phyloP scores from a whole-genome alignment of 176 grass and related monocot species.

The Pharus latifolius region DNA sequence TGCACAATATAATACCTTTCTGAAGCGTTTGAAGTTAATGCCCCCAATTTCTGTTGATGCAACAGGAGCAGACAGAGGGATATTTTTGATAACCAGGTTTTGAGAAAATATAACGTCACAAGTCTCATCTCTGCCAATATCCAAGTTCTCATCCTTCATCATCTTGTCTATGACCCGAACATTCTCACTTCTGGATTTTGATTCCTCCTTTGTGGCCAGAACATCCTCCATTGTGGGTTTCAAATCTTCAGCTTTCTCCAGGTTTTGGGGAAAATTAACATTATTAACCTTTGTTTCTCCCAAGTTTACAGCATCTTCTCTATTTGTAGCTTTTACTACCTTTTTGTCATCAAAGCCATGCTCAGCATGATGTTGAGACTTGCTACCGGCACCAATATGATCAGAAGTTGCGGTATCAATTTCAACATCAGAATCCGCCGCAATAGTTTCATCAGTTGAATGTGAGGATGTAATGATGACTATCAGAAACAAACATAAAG shows the following conservation, averaged over 20 bases:
- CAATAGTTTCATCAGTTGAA: constrained; percentile 84
- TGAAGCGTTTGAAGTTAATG: constrained; percentile 87
- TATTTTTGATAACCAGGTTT: constrained; percentile 50
- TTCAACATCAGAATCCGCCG: constrained; percentile 77
- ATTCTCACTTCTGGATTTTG: constrained; percentile 24
- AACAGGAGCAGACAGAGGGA: background rate
- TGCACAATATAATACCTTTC: constrained; percentile 49
- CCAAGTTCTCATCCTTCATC: constrained; percentile 45
- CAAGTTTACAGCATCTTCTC: constrained; percentile 17
- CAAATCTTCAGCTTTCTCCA: constrained; percentile 9
- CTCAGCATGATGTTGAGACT: constrained; percentile 22
- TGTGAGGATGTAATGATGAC: constrained; percentile 74
- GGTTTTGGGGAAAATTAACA: constrained; percentile 1
- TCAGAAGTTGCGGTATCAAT: constrained; percentile 69
- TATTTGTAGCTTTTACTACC: background rate
- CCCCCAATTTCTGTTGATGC: constrained; percentile 25
- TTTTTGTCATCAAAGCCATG: constrained; percentile 22
- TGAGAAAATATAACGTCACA: constrained; percentile 75
- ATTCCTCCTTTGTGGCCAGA: constrained; percentile 35
- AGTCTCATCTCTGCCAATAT: constrained; percentile 48
- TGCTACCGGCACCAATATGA: constrained; percentile 13
- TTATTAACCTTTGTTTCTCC: constrained; percentile 14
- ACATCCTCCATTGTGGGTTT: constrained; percentile 26
- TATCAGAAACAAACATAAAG: constrained; percentile 28
- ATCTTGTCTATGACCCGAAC: constrained; percentile 35